Base-by-base conservation (phyloP, 768 basidiomycete species). In the Boletus speciosus region DNA sequence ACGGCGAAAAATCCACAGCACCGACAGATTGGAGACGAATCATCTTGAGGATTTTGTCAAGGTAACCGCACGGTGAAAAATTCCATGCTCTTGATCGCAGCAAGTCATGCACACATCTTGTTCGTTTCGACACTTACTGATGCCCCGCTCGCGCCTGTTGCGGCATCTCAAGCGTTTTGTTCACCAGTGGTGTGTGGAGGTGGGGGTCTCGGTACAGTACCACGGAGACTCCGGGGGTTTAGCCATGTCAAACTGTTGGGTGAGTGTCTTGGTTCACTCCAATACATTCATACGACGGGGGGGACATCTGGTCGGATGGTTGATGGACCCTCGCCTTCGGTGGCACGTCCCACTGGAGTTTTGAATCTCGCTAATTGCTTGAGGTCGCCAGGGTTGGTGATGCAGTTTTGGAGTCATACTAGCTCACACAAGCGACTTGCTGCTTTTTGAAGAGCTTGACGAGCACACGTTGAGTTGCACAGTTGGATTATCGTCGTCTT, bases 241-340 rank as follows among this genome's bases (percentile, higher is more conserved):
- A 46, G 55, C 47, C 56, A 41, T 37, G 55, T 63, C 56, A 68
- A 11, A 57, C 57, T 42, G 48, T 50, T 37, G 46, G 29, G 68
- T 63, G 68, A 68, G 66, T 65, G 68, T 66, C 63, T 70, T 68
- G 66, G 47, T 58, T 67, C 66, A 67, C 63, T 67, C 63, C 37
- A 56, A 56, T 52, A 54, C 55, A 56, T 57, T 59, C 61, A 68
- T 58, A 49, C 42, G 57, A 36, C n/a, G 48, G 53, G 65, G 29
- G 66, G 66, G 54, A 63, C 57, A 63, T 55, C 45, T 51, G 12
- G 50, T 49, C 41, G 48, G 46, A 41, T 48, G 4, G 48, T 53
- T 45, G 47, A 47, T 34, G 36, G 48, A 51, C 37, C 15, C 27
- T 47, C 21, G 52, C 41, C 23, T 19, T 42, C 49, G 27, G 50